A percentile compares a stretch with the other conserved stretches of the same genome.
phyloP scores from a whole-genome alignment of 192 early-diverging fungal genomes.

The Coemansia sp. region DNA sequence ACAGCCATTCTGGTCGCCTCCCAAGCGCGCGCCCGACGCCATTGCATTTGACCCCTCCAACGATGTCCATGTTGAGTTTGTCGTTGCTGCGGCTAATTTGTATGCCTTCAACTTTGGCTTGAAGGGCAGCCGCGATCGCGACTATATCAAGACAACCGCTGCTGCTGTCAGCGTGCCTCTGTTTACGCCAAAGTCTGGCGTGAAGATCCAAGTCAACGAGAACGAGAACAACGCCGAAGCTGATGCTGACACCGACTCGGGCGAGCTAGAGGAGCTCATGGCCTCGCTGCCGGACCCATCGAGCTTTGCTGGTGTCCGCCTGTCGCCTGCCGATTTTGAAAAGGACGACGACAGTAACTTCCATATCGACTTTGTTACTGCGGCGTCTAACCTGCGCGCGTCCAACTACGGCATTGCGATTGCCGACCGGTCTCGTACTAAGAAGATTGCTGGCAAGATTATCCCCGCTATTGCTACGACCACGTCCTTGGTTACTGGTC shows the following conservation, averaged over 20 bases:
- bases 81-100: conserved; percentile 89
- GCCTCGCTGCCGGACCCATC: conserved; percentile 74
- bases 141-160: conserved; percentile 67
- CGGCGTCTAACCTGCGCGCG: conserved; percentile 93
- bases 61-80: conserved; percentile 83
- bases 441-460: conserved; percentile 90
- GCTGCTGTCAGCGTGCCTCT: conserved; percentile 68
- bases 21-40: conserved; percentile 90
- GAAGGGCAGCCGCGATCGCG: conserved; percentile 75
- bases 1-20: conserved; percentile 94
- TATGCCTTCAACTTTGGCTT: conserved; percentile 97
- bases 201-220: conserved; percentile 96
- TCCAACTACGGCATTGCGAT: conserved; percentile 74
- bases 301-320: conserved; percentile 79
- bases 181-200: conserved; percentile 88
- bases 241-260: conserved; percentile 16
- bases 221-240: conserved; percentile 59
- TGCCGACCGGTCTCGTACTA: conserved; percentile 81
- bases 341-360: conserved; percentile 99
- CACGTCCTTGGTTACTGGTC: conserved; percentile 93
- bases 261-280: conserved; percentile 68
- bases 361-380: conserved; percentile 99
- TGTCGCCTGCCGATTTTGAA: conserved; percentile 94
- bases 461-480: conserved; percentile 95
- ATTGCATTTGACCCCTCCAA: conserved; percentile 74